Conservation (phyloP, 169 alveolate genomes). For the Perkinsus olseni region DNA sequence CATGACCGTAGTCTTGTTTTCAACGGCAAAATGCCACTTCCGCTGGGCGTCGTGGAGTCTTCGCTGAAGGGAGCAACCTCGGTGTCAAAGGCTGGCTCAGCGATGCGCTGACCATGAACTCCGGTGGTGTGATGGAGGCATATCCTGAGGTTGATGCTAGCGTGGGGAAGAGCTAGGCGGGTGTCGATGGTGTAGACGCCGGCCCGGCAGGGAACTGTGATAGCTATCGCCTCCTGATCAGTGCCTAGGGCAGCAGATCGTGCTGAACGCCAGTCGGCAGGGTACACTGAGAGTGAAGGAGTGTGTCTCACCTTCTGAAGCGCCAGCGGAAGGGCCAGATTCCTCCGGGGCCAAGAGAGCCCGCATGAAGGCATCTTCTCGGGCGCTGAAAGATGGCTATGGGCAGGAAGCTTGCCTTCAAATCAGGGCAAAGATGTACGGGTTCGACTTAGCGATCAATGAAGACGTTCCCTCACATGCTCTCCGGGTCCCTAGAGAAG, state of each 20-base stretch:
- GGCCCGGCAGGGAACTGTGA: background rate
- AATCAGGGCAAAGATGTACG: too few relatives aligned
- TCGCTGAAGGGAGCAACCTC: background rate
- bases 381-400: background rate
- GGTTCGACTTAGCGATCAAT: too few relatives aligned
- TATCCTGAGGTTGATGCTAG: background rate
- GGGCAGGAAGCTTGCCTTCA: background rate
- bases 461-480: background rate
- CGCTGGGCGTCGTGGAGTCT: background rate
- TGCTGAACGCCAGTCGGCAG: too few relatives aligned
- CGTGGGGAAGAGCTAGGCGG: background rate
- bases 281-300: too few relatives aligned
- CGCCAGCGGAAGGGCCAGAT: background rate
- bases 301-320: background rate
- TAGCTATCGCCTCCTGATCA: background rate
- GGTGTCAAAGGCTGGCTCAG: background rate
- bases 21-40: background rate
- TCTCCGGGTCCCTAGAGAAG: background rate
- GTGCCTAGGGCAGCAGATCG: background rate
- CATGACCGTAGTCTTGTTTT: background rate
- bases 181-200: background rate
- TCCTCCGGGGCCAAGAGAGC: background rate
- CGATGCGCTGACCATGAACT: background rate
- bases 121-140: background rate
- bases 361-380: background rate